Base-by-base conservation (phyloP, 441 rosid species). In the Raphanus hybrid region DNA sequence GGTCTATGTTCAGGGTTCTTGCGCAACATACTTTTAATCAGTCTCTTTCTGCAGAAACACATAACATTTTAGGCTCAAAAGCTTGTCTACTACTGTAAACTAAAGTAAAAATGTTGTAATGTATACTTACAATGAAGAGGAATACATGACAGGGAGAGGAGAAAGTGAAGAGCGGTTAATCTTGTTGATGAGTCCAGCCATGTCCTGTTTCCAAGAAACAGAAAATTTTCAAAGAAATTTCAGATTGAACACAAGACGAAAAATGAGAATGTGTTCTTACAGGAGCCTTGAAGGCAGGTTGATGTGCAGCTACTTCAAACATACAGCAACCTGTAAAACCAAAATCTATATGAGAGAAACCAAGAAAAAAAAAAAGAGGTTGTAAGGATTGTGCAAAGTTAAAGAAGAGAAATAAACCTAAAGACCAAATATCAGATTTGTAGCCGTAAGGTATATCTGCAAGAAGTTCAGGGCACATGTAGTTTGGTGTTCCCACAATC, bases 371-470 rank as follows among this genome's bases (percentile, higher is more conserved):
- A 15, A 11, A 15, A 7, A 32, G 0, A 77, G 20, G 32, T 45
- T 43, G 3, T 16, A 3, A 67, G 59, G 69, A 61, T 27, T 20
- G n/a, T 67, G 35, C 5, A 54, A 52, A 54, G 50, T 34, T 34
- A 14, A 54, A 12, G 20, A 57, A 63, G 16, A 27, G 35, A 6
- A 23, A 37, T 26, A 60, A 76, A 95, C 99, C 98, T 71, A 93
- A 91, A 8, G 97, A 92, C 98, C 99, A 95, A 69, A 93, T 95
- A 81, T 95, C 99, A 64, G 97, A 95, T 85, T 95, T 95, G 82
- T 93, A 93, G 64, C 99, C 98, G n/a, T 93, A 95, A 63, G 99
- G 98, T 75, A 95, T 91, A 85, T 95, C 99, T 37, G 93, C 94
- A 39, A 95, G 94, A 72, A 93, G 91, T 80, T 95, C 98, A 59